Evolutionary conservation across 805 yeast species (phyloP), one percentile per base, ranked within the genome.

Genomic region (Danielia reshetovae): DNA sequence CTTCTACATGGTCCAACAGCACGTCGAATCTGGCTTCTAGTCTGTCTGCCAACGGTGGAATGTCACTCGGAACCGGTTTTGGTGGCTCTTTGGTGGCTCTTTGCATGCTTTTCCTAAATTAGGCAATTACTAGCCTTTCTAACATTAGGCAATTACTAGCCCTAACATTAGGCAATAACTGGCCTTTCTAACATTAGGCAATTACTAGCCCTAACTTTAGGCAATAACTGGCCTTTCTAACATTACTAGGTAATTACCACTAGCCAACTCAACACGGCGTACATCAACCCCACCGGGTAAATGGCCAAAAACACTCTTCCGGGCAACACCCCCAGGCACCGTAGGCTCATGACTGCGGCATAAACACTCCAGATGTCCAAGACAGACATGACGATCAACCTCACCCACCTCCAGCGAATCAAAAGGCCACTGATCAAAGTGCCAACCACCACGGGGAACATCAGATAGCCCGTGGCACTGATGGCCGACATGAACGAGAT

Each of bases 401-500:
- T 59, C 5, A 79, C 42, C 11, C 77, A 54, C 42, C 70, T 68
- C 65, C 68, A 60, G 29, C 60, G 55, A n/a, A 79, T 57, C 12
- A 75, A 52, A 15, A 74, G 36, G 10, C 67, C 59, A 29, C 80
- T 64, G 17, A 77, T 37, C 4, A 72, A 32, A 8, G 79, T 73
- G 0, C 80, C 77, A 7, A 74, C 49, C 3, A 78, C 71, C 24
- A 81, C 64, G 8, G 88, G 88, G 56, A 81, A 81, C 53, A 78
- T 57, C 10, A 82, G 77, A 61, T 81, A 81, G 1, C 88, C 88
- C 5, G 79, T 72, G 18, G 85, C 80, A 41, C 83, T 76, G 34
- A 81, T 63, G 3, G 86, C 86, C 30, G 77, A 76, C 63, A 81
- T 66, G 49, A 77, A 79, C 2, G 85, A 77, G 25, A 81, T 77